phyloP scores from a whole-genome alignment of 306 rosid genomes.

The Cicer arietinum region DNA sequence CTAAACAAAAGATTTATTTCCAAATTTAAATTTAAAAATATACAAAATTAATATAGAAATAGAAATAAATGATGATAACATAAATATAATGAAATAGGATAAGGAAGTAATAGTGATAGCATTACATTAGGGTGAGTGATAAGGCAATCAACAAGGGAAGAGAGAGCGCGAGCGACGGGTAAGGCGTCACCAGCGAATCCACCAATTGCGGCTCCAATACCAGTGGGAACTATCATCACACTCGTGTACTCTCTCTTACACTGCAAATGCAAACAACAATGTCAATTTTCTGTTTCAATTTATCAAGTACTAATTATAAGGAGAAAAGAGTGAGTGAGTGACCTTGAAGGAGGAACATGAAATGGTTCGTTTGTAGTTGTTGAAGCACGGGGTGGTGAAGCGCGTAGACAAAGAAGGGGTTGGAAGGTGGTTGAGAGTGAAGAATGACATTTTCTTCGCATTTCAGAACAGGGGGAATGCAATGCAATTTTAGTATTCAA shows the following conservation, averaged over 20 bases:
- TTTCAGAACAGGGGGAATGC: not conserved
- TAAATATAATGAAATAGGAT: not conserved
- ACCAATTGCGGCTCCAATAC: slow-evolving; percentile 85
- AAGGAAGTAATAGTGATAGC: not conserved
- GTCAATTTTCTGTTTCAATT: not conserved
- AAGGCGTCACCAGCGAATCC: slow-evolving; percentile 90
- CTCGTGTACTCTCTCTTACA: slow-evolving; percentile 76
- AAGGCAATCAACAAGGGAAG: slow-evolving; percentile 84
- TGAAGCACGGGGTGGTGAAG: not conserved
- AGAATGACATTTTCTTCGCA: slow-evolving; percentile 51
- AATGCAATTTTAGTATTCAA: not conserved
- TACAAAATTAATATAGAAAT: too few species aligned
- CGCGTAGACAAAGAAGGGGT: slow-evolving; percentile 33
- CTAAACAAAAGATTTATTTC: too few species aligned
- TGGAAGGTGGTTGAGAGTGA: slow-evolving; percentile 48
- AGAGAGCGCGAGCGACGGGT: slow-evolving; percentile 84
- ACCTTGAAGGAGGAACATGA: slow-evolving; percentile 62
- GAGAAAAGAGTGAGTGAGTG: not conserved
- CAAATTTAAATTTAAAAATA: too few species aligned
- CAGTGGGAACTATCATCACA: slow-evolving; percentile 86
- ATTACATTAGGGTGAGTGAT: slow-evolving; percentile 82
- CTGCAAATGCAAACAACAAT: slow-evolving; percentile 49
- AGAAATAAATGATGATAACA: too few species aligned
- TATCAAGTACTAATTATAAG: too few species aligned
- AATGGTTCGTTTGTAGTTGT: slow-evolving; percentile 36